Conservation (phyloP, 73 alveolate genomes). For the Paramecium primaurelia region DNA sequence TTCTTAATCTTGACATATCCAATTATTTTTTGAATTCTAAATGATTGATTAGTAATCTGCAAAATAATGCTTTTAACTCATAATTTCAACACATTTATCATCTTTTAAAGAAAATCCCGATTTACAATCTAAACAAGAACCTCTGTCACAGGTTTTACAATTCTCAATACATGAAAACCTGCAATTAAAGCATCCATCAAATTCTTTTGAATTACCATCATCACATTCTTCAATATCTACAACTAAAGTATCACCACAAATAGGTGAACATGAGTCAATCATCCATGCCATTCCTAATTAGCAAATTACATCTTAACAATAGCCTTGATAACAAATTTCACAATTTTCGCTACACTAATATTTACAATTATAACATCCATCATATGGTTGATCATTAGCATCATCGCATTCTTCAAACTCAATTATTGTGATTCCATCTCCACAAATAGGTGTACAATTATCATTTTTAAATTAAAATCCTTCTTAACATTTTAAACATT, state of each 20-base stretch:
- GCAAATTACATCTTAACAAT: not conserved
- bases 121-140: not conserved
- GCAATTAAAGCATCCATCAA: not conserved
- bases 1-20: too few relatives aligned
- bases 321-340: not conserved
- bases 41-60: too few relatives aligned
- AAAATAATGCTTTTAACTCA: not conserved
- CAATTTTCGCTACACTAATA: not conserved
- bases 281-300: not conserved
- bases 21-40: too few relatives aligned
- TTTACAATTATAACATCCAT: not conserved
- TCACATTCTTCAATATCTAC: constrained; percentile 59
- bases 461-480: not conserved
- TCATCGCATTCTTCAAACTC: not conserved
- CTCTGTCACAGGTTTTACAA: not conserved
- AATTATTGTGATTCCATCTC: not conserved
- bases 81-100: not conserved
- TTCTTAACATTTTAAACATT: not conserved
- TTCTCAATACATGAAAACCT: not conserved
- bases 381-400: not conserved
- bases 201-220: not conserved
- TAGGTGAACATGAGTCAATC: not conserved
- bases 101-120: not conserved
- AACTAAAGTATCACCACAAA: not conserved
- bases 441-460: constrained; percentile 62